Evolutionary conservation across 495 filamentous ascomycete species (phyloP).

Genomic region (Neurospora sp.): DNA sequence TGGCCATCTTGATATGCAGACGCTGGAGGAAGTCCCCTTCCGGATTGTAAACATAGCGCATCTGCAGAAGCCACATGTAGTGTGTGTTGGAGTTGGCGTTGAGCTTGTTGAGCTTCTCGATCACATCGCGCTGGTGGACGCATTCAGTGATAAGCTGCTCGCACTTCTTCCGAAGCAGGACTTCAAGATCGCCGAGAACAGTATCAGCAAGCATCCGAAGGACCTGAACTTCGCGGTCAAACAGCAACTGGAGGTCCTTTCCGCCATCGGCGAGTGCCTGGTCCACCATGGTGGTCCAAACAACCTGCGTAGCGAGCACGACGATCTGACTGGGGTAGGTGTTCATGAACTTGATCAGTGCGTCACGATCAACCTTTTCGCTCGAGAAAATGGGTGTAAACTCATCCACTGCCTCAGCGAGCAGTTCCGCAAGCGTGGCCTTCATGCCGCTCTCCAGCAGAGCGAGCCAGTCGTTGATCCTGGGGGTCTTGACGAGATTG

Average conservation of each 20-base stretch:
- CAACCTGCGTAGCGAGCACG: constrained; percentile 87
- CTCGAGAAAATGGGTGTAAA: constrained; percentile 61
- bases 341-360: constrained; percentile 65
- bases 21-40: constrained; percentile 76
- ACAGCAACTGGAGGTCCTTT: constrained; percentile 51
- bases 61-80: constrained; percentile 90
- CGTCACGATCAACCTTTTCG: constrained; percentile 50
- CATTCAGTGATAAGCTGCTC: constrained; percentile 98
- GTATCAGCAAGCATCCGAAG: constrained; percentile 74
- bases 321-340: constrained; percentile 89
- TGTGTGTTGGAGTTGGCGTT: constrained; percentile 71
- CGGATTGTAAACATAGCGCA: constrained; percentile 84
- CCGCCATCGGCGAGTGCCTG: constrained; percentile 61
- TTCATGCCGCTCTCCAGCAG: constrained; percentile 92
- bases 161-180: constrained; percentile 85
- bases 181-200: constrained; percentile 82
- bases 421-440: constrained; percentile 76
- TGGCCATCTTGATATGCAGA: constrained; percentile 90
- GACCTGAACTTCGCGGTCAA: constrained; percentile 65
- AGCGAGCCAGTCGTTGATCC: constrained; percentile 96
- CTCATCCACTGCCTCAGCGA: constrained; percentile 73
- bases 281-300: constrained; percentile 83
- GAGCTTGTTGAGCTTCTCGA: constrained; percentile 66
- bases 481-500: constrained; percentile 81
- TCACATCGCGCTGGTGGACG: constrained; percentile 90